phyloP scores from a whole-genome alignment of 176 grass and related monocot genomes.

The Luzula sylvatica region DNA sequence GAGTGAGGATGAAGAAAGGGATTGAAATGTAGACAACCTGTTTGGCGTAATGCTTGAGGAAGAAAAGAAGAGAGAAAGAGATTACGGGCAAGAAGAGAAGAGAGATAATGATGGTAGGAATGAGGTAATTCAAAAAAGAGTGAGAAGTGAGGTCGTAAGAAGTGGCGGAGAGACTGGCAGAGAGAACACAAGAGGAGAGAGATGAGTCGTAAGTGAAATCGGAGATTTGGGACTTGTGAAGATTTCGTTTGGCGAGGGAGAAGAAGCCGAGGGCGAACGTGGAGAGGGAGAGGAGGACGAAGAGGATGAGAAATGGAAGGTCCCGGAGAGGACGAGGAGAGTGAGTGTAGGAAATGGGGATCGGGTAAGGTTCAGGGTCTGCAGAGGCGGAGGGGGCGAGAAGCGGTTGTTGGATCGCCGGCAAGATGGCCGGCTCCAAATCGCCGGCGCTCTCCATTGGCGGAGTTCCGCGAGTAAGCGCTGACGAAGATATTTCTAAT shows the following conservation, averaged over 20 bases:
- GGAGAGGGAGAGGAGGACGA: conserved; percentile 35
- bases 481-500: too few relatives aligned
- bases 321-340: conserved; percentile 35
- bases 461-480: background rate
- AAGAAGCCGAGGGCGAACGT: conserved; percentile 24
- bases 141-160: background rate
- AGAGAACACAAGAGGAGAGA: conserved; percentile 24
- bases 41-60: conserved; percentile 27
- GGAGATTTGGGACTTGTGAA: conserved; percentile 8
- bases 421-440: background rate
- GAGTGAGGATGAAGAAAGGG: conserved; percentile 43
- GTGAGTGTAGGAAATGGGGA: conserved; percentile 35
- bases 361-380: background rate
- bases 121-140: conserved; percentile 24
- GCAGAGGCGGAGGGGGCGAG: background rate
- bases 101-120: conserved; percentile 28
- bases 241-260: conserved; percentile 23
- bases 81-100: conserved; percentile 21
- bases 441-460: conserved; percentile 15
- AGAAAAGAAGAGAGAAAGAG: conserved; percentile 23
- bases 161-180: conserved; percentile 4
- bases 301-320: conserved; percentile 31
- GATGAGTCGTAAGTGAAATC: conserved; percentile 23
- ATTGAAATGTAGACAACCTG: conserved; percentile 28
- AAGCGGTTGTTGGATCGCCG: conserved; percentile 3